These are phyloP conservation scores for Mortierella sp. DNA, from an alignment of 371 early-diverging fungal species.

Conservation along the genomic window DNA sequence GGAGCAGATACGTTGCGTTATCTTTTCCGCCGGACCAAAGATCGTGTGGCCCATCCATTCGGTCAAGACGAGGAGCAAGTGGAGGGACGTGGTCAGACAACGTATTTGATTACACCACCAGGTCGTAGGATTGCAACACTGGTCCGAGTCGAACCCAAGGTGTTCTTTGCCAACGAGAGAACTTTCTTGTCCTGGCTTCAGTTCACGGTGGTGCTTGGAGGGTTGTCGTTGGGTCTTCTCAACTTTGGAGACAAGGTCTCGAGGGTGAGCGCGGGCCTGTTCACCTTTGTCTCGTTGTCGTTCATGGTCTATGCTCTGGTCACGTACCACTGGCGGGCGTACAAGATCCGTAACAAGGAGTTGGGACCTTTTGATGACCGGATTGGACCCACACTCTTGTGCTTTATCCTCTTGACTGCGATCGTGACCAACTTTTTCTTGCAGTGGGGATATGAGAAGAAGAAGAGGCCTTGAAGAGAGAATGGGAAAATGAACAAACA, in stretches of 20 bases:
- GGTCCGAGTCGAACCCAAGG: constrained; percentile 98
- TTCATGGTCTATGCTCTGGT: constrained; percentile 92
- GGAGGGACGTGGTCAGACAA: constrained; percentile 14
- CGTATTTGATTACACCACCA: constrained; percentile 58
- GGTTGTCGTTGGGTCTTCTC: constrained; percentile 82
- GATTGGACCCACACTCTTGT: constrained; percentile 88
- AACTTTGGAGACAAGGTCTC: constrained; percentile 88
- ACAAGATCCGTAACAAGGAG: constrained; percentile 74
- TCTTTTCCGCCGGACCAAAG: constrained; percentile 52
- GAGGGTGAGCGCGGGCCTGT: constrained; percentile 80
- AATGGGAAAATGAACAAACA: constrained; percentile 1
- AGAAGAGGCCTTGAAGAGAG: constrained; percentile 11
- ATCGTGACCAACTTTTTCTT: constrained; percentile 78
- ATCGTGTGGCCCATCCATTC: constrained; percentile 35
- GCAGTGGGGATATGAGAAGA: constrained; percentile 38
- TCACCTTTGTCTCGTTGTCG: constrained; percentile 82
- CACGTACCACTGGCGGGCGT: constrained; percentile 94
- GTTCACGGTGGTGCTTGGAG: constrained; percentile 79
- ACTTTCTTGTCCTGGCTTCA: constrained; percentile 96
- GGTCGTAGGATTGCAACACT: constrained; percentile 81
- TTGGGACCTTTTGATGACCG: constrained; percentile 84
- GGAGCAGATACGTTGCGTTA: constrained; percentile 51
- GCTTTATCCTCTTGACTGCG: constrained; percentile 88
- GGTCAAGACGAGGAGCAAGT: constrained; percentile 18
- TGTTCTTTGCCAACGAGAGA: constrained; percentile 99